These are phyloP conservation scores for Tilletiopsis washingtonensis DNA, from an alignment of 1,284 basidiomycete genomes.

Conservation along the genomic window DNA sequence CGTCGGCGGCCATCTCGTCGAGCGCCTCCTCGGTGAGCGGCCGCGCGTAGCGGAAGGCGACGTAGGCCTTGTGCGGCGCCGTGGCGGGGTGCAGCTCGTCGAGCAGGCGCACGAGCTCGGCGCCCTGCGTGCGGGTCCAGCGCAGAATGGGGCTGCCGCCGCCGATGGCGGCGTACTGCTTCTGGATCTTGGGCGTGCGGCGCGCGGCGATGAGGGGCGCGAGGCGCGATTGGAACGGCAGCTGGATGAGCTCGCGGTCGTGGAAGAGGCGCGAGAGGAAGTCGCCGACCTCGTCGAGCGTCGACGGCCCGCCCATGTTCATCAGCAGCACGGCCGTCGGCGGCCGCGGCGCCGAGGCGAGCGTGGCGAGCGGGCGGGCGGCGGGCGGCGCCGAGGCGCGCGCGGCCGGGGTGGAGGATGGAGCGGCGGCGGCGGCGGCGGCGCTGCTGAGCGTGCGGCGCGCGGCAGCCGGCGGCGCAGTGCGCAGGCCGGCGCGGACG, in stretches of 20 bases:
- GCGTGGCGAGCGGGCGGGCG: no score
- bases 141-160: constrained; percentile 94
- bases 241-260: constrained; percentile 89
- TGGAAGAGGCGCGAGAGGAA: constrained; percentile 90
- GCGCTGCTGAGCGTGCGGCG: no score
- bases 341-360: no score
- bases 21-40: constrained; percentile 80
- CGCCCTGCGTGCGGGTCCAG: constrained; percentile 83
- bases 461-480: no score
- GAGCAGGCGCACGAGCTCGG: constrained; percentile 77
- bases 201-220: constrained; percentile 84
- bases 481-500: no score
- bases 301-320: constrained; percentile 96
- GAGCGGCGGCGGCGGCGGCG: no score
- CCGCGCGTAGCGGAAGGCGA: constrained; percentile 60
- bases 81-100: constrained; percentile 87
- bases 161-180: constrained; percentile 90
- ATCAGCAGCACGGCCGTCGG: constrained; percentile 81
- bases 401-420: no score
- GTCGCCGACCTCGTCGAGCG: constrained; percentile 51
- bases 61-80: constrained; percentile 92
- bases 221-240: constrained; percentile 75
- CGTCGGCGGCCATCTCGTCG: constrained; percentile 77
- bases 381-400: no score
- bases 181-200: constrained; percentile 86